Evolutionary conservation across 2,329 filamentous ascomycete species (phyloP), one percentile per base, ranked within the genome.

Genomic region (Ophiognomonia clavigignenti-juglandacearum): DNA sequence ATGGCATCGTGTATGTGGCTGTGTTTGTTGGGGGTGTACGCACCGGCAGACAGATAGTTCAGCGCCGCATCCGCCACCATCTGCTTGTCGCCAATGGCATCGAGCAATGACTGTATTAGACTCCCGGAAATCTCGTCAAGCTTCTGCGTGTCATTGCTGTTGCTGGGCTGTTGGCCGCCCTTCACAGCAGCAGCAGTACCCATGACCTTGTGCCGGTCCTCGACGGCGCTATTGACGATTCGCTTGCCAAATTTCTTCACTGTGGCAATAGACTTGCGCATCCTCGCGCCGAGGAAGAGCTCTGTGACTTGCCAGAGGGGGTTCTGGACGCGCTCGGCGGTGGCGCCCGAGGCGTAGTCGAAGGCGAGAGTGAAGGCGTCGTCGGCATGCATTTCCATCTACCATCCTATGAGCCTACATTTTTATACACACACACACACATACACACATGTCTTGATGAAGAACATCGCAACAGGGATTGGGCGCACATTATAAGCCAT

Each of bases 341-440:
- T 82, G 8, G 64, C 72, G 1, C 76, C 79, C 0, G 80, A 84
- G 3, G 80, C 80, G 53, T 76, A 72, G 53, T 85, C 80, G 56
- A 85, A 85, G 0, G 79, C 75, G 42, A 69, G 52, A 4, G 77
- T 77, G 59, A 85, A 85, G 2, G 74, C 72, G 50, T 83, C 77
- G 26, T 75, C 70, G 39, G 77, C 71, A 56, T 79, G 77, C 69
- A 85, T 83, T 54, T 85, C 79, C 78, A 83, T 83, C 72, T 76
- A 42, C n/a, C n/a, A n/a, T n/a, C n/a, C n/a, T n/a, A n/a, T n/a
- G n/a, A n/a, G n/a, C n/a, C n/a, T n/a, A n/a, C n/a, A n/a, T n/a
- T n/a, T n/a, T n/a, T n/a, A n/a, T n/a, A n/a, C n/a, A n/a, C n/a
- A n/a, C n/a, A n/a, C n/a, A n/a, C n/a, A n/a, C 10, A n/a, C 3